phyloP scores from a whole-genome alignment of 129 eudicot genomes.

The Flaveria robusta region DNA sequence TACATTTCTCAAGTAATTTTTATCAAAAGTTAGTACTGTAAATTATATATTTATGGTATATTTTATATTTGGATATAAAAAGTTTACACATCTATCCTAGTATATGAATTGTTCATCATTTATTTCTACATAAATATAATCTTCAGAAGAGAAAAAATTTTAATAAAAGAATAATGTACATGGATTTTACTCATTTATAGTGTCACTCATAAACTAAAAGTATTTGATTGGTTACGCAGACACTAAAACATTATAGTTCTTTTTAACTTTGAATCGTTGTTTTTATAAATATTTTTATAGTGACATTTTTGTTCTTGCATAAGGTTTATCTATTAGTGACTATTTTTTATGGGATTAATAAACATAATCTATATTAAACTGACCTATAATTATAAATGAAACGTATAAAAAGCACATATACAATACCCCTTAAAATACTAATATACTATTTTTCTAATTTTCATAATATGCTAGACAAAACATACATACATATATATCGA shows the following conservation, averaged over 20 bases:
- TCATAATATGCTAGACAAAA: not conserved
- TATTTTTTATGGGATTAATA: not conserved
- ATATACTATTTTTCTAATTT: not conserved
- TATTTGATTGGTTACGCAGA: not conserved
- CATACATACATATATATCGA: not conserved
- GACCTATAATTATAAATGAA: not conserved
- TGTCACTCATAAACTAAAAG: not conserved
- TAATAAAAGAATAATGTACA: too few species aligned
- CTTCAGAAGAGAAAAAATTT: not conserved
- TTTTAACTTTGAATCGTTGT: not conserved
- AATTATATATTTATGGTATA: not conserved
- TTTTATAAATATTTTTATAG: not conserved
- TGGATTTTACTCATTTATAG: not conserved
- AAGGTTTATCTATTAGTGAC: not conserved
- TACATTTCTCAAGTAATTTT: not conserved
- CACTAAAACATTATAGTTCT: not conserved
- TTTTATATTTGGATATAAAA: not conserved
- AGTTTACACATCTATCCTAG: not conserved
- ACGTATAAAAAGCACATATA: too few species aligned
- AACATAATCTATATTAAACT: not conserved
- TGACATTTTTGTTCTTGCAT: not conserved
- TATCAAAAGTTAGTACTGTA: not conserved
- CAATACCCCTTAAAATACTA: not conserved
- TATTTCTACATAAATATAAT: not conserved
- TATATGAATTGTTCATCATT: not conserved